A percentile compares a stretch with the other conserved stretches of the same genome.
phyloP scores from a whole-genome alignment of 1,284 basidiomycete species.

The Polyporus tsugae region DNA sequence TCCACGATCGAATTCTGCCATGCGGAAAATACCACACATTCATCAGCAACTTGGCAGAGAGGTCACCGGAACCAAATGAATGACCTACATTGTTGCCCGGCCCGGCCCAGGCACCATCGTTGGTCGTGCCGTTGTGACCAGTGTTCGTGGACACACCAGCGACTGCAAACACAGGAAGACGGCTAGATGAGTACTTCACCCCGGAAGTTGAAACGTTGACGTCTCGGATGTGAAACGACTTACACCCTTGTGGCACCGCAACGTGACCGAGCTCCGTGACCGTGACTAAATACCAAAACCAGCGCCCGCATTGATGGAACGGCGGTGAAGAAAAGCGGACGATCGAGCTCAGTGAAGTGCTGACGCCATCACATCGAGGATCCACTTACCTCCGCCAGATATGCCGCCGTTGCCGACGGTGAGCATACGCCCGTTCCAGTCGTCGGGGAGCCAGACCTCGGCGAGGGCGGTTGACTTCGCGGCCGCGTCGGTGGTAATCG shows the following conservation, averaged over 20 bases:
- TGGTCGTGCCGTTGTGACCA: conserved; percentile 33
- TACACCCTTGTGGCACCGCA: conserved; percentile 39
- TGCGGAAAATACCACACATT: background rate
- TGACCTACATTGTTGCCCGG: conserved; percentile 38
- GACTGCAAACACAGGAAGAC: conserved; percentile 27
- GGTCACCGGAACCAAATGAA: background rate
- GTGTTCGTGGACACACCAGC: conserved; percentile 42
- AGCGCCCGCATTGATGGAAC: background rate
- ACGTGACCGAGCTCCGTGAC: conserved; percentile 40
- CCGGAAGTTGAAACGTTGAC: background rate
- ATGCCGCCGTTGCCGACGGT: conserved; percentile 41
- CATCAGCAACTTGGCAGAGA: background rate
- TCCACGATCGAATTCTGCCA: conserved; percentile 42
- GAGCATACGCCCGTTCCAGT: conserved; percentile 40
- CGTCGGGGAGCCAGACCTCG: conserved; percentile 42
- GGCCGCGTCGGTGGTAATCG: conserved; percentile 37
- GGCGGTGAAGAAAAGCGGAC: background rate
- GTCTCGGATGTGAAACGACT: conserved; percentile 5
- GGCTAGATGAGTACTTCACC: background rate
- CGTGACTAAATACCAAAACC: conserved; percentile 26
- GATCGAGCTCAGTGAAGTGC: background rate
- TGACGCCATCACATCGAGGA: background rate
- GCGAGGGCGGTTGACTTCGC: conserved; percentile 35
- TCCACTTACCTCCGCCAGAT: conserved; percentile 37
- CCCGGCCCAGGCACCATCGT: conserved; percentile 38